Conservation (phyloP, 129 eudicot species). For the Kitagawia praeruptora region DNA sequence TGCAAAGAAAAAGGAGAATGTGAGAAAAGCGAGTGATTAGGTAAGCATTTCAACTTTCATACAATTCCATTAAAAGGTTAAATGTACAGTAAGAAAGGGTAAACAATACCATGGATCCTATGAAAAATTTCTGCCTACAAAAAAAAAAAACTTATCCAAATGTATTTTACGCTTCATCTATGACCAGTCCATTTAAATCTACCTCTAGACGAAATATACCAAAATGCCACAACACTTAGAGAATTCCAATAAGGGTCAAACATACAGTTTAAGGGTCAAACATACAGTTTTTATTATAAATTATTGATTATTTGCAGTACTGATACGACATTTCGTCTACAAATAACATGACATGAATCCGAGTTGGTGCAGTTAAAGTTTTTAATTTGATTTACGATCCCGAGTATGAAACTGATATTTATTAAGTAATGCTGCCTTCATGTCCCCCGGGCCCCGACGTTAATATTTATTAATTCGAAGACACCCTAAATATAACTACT, state of each 20-base stretch:
- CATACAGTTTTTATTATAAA: no score
- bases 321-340: not conserved
- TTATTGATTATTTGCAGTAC: no score
- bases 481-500: not conserved
- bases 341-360: not conserved
- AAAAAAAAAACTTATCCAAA: not conserved
- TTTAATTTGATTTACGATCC: no score
- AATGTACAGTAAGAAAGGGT: not conserved
- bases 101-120: not conserved
- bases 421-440: no score
- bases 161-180: not conserved
- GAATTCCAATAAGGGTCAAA: not conserved
- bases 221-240: not conserved
- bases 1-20: slow-evolving; percentile 4
- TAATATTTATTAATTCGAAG: not conserved
- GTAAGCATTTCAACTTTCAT: not conserved
- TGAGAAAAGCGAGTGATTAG: not conserved
- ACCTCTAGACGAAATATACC: not conserved
- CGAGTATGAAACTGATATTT: not conserved
- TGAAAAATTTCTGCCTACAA: not conserved
- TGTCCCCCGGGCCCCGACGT: not conserved
- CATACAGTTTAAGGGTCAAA: no score
- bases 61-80: not conserved
- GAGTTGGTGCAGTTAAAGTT: no score
- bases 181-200: not conserved